Conservation (phyloP, 495 filamentous ascomycete species). For the Physcia stellaris region DNA sequence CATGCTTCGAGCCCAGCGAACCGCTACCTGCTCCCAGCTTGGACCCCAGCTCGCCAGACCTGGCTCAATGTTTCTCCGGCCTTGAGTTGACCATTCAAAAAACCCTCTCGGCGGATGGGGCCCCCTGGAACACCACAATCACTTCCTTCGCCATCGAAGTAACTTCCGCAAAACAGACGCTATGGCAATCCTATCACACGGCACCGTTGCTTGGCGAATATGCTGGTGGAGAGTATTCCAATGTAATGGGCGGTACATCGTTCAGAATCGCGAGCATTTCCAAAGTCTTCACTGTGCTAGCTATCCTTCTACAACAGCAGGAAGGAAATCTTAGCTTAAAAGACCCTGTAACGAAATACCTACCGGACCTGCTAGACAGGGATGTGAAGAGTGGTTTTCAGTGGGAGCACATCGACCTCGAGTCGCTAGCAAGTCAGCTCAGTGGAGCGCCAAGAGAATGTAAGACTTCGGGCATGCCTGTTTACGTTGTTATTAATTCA, state of each 20-base stretch:
- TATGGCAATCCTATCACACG: constrained; percentile 1
- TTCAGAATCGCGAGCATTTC: constrained; percentile 38
- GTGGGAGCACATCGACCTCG: constrained; percentile 42
- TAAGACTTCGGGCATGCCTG: constrained; percentile 6
- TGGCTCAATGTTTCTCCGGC: not conserved
- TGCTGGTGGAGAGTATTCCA: not conserved
- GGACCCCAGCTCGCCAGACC: not conserved
- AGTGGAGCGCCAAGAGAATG: constrained; percentile 34
- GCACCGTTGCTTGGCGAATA: constrained; percentile 1
- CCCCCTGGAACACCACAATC: not conserved
- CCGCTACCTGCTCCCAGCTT: not conserved
- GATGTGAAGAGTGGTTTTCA: constrained; percentile 25
- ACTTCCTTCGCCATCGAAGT: constrained; percentile 1
- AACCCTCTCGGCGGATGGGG: not conserved
- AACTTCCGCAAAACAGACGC: not conserved
- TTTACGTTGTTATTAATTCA: not conserved
- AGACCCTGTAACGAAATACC: constrained; percentile 28
- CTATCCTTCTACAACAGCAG: constrained; percentile 23
- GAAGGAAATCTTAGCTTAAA: constrained; percentile 22
- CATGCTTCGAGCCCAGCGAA: not conserved
- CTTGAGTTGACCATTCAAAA: not conserved
- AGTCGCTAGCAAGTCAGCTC: constrained; percentile 37
- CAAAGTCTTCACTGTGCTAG: constrained; percentile 36
- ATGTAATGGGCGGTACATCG: constrained; percentile 29
- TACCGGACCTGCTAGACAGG: constrained; percentile 27